A percentile compares a stretch with the other conserved stretches of the same genome.
Conservation (phyloP, 768 basidiomycete species). For the Saitozyma sp. region DNA sequence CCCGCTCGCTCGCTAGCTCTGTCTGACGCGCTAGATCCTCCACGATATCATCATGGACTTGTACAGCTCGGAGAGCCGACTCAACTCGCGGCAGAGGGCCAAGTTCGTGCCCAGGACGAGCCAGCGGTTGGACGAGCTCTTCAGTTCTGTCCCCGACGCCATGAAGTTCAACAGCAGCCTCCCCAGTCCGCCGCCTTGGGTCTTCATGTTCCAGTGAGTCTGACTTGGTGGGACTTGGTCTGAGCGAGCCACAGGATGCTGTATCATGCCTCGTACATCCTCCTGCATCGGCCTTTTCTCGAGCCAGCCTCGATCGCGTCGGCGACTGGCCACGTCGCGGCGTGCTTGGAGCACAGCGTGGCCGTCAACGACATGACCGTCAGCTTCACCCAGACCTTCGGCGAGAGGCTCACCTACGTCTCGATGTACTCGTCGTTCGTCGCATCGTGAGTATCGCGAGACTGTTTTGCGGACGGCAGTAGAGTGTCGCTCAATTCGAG, state of each 20-base stretch:
- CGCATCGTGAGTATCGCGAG: slow-evolving; percentile 8
- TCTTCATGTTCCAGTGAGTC: slow-evolving; percentile 18
- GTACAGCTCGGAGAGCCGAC: slow-evolving; percentile 13
- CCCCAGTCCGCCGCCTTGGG: slow-evolving; percentile 12
- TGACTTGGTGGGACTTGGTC: too few species aligned
- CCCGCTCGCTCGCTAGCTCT: too few species aligned
- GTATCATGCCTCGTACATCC: slow-evolving; percentile 18
- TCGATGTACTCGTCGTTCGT: slow-evolving; percentile 17
- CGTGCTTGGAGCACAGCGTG: slow-evolving; percentile 9
- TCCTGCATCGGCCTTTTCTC: slow-evolving; percentile 12
- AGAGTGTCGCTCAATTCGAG: too few species aligned
- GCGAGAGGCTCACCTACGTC: slow-evolving; percentile 12
- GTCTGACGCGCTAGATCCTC: slow-evolving; percentile 6
- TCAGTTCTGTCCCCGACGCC: slow-evolving; percentile 7
- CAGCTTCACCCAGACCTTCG: slow-evolving; percentile 11
- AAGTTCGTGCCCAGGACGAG: slow-evolving; percentile 9
- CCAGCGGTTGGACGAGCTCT: slow-evolving; percentile 10
- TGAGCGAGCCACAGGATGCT: slow-evolving; percentile 8
- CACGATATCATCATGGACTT: slow-evolving; percentile 19
- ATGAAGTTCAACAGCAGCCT: background rate
- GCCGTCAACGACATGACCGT: slow-evolving; percentile 10
- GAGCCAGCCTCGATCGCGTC: background rate
- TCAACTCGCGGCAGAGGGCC: background rate
- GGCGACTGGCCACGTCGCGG: slow-evolving; percentile 4
- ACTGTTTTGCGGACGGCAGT: background rate